Conservation (phyloP, 2,329 filamentous ascomycete genomes). For the Monosporascus sp. region DNA sequence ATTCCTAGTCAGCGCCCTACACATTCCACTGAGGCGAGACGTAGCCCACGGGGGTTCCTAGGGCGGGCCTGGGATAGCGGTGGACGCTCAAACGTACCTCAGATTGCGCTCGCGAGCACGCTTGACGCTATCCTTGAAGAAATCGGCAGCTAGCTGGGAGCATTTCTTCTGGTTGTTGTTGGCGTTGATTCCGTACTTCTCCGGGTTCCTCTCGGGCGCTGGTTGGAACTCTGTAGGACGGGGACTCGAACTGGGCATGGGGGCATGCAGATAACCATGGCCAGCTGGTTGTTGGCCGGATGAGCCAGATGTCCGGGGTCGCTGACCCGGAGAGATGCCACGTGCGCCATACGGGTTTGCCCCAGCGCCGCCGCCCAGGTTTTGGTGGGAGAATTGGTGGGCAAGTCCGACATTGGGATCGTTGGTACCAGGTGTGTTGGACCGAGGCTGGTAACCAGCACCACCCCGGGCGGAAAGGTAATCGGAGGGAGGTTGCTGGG, state of each 20-base stretch:
- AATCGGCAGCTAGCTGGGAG: conserved; percentile 70
- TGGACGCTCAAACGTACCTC: conserved; percentile 52
- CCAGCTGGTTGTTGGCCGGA: conserved; percentile 53
- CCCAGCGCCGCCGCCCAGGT: conserved; percentile 70
- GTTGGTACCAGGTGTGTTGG: conserved; percentile 58
- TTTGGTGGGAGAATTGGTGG: conserved; percentile 96
- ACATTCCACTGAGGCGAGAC: background rate
- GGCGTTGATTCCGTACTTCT: conserved; percentile 62
- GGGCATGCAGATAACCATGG: conserved; percentile 62
- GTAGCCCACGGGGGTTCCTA: background rate
- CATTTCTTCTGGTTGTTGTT: conserved; percentile 69
- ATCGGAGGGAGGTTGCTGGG: conserved; percentile 15
- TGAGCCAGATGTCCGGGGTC: conserved; percentile 79
- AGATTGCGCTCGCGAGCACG: conserved; percentile 91
- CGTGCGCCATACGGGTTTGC: conserved; percentile 65
- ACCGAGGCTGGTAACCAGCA: conserved; percentile 43
- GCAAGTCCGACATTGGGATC: conserved; percentile 88
- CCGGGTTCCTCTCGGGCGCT: conserved; percentile 80
- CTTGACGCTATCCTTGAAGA: conserved; percentile 99
- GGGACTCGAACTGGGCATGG: conserved; percentile 56
- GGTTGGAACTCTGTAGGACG: conserved; percentile 66
- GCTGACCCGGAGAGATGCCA: conserved; percentile 62
- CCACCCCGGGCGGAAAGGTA: conserved; percentile 25
- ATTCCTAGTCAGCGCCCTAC: conserved; percentile 11
- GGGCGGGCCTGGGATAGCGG: background rate